These are phyloP conservation scores for Phytophthora lateralis DNA, from an alignment of 352 stramenopile species.

Conservation along the genomic window DNA sequence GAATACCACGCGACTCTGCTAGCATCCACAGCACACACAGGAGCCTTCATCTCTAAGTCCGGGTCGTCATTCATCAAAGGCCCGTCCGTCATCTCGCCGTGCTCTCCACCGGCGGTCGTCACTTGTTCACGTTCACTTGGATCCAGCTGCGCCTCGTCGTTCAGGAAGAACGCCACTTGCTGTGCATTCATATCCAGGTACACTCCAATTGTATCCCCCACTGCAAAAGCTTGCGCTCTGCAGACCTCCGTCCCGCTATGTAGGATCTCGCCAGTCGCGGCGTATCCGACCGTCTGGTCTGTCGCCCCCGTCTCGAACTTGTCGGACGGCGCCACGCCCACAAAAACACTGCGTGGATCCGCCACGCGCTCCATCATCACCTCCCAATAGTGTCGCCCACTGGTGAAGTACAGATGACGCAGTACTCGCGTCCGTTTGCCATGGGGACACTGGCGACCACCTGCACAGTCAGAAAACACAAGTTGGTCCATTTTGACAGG, in stretches of 20 bases:
- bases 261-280: constrained; percentile 40
- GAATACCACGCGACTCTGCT: constrained; percentile 31
- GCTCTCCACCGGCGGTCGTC: background rate
- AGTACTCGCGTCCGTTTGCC: constrained; percentile 38
- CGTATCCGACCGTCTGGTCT: constrained; percentile 42
- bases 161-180: constrained; percentile 50
- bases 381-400: constrained; percentile 56
- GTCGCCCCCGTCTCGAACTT: constrained; percentile 32
- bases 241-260: constrained; percentile 41
- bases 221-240: constrained; percentile 33
- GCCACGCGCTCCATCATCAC: constrained; percentile 41
- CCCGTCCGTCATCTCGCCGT: constrained; percentile 6
- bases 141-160: constrained; percentile 35
- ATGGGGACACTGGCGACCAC: constrained; percentile 27
- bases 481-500: constrained; percentile 2
- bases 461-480: constrained; percentile 11
- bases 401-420: constrained; percentile 62
- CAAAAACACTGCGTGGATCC: constrained; percentile 29
- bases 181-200: constrained; percentile 54
- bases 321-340: constrained; percentile 40
- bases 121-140: constrained; percentile 3
- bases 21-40: background rate
- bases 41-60: constrained; percentile 29
- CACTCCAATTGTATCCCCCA: constrained; percentile 51
- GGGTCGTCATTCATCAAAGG: background rate